These are phyloP conservation scores for Acanthamoeba triangularis DNA, from an alignment of 208 protist species.

Conservation along the genomic window DNA sequence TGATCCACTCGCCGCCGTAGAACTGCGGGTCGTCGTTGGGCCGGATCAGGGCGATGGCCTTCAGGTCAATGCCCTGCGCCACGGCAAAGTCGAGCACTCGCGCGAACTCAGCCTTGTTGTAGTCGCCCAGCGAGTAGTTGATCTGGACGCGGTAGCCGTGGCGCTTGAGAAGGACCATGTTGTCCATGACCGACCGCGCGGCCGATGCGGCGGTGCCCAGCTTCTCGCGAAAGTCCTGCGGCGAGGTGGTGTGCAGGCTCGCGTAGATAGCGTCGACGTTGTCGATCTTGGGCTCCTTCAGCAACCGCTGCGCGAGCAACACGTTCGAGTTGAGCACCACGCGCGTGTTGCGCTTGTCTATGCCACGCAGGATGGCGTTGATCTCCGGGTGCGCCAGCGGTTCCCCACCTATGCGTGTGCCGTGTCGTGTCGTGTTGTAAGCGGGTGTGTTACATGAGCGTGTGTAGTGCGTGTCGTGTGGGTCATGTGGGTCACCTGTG, in stretches of 20 bases:
- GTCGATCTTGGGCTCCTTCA: conserved; percentile 59
- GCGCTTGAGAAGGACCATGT: conserved; percentile 56
- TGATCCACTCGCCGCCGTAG: conserved; percentile 62
- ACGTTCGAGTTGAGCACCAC: conserved; percentile 19
- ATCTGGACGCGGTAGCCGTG: conserved; percentile 75
- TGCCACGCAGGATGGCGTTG: conserved; percentile 3
- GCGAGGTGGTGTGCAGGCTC: conserved; percentile 36
- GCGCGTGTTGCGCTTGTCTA: not conserved
- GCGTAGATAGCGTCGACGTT: conserved; percentile 72
- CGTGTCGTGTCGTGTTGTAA: not conserved
- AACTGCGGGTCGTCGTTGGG: conserved; percentile 34
- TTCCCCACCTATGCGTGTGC: not conserved
- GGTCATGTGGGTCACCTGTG: not conserved
- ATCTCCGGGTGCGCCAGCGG: not conserved
- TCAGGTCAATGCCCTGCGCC: conserved; percentile 61
- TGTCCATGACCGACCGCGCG: conserved; percentile 53
- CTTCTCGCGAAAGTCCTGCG: conserved; percentile 36
- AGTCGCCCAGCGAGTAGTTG: conserved; percentile 73
- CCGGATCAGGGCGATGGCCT: conserved; percentile 67
- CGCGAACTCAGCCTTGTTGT: conserved; percentile 71
- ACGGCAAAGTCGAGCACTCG: conserved; percentile 60
- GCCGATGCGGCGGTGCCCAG: conserved; percentile 6
- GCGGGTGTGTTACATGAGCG: too few species aligned
- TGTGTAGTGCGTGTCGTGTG: not conserved
- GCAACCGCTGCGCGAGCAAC: conserved; percentile 29